Base-by-base conservation (phyloP, 2,329 filamentous ascomycete species). In the Boeremia exigua region DNA sequence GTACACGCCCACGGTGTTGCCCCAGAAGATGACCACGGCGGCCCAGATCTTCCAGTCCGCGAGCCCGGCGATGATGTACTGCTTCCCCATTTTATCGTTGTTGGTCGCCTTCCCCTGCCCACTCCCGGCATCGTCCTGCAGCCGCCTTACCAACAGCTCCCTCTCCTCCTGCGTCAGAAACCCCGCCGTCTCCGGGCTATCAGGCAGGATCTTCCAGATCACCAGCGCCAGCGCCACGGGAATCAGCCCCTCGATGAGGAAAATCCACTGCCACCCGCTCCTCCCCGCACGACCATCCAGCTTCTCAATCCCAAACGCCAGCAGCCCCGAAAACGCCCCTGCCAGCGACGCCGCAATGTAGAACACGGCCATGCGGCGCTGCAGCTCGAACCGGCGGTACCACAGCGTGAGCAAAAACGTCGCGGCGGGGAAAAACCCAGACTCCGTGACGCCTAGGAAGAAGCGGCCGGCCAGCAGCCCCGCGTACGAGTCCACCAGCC, bases 391-490 rank as follows among this genome's bases (percentile, higher is more conserved):
- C 10, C 72, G 66, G 2, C 65, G 66, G 43, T 75, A 75, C 72
- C 73, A 75, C 7, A 73, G 50, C 3, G 72, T 74, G 8, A 75
- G 56, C 11, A 73, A 50, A 45, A 73, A 74, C 0, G 84, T 83
- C 65, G 89, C 88, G 17, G 87, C 88, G 0, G 87, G 87, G 3
- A 89, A 78, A 49, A 90, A 76, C 0, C 87, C 87, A 29, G 83
- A 82, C 61, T 77, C 75, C 15, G 72, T 71, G 2, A 77, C 67
- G 11, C 75, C 75, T 2, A 77, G 54, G 44, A 77, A 72, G n/a
- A 71, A 82, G 3, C 82, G 77, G 6, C 77, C 78, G 1, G 78
- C 78, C 60, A 83, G 76, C 3, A 84, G 72, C 4, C 81, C 81
- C 4, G 68, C 65, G 49, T 78, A 83, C 55, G 78, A 81, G 14